Conservation (phyloP, 2,329 filamentous ascomycete genomes). For the Cladosporium phlei region DNA sequence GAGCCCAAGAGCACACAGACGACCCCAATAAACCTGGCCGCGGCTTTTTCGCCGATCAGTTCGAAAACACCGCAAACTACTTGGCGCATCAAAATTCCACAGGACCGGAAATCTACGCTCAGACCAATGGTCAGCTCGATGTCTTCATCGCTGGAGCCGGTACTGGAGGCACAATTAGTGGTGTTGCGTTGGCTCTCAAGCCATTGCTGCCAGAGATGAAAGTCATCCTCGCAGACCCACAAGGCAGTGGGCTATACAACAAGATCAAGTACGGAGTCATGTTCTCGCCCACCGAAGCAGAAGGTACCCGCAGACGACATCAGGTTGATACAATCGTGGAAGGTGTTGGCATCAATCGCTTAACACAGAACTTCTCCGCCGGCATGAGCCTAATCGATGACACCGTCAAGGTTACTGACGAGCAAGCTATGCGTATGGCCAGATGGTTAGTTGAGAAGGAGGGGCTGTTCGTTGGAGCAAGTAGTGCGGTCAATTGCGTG, state of each 20-base stretch:
- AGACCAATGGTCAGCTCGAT: conserved; percentile 69
- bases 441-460: conserved; percentile 93
- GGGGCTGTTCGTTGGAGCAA: conserved; percentile 90
- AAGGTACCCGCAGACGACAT: conserved; percentile 81
- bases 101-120: conserved; percentile 80
- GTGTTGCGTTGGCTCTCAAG: conserved; percentile 79
- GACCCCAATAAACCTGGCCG: conserved; percentile 56
- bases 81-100: conserved; percentile 75
- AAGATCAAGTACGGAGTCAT: conserved; percentile 90
- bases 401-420: conserved; percentile 80
- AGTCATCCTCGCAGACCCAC: conserved; percentile 85
- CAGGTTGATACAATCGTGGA: conserved; percentile 97
- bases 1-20: conserved; percentile 69
- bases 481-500: conserved; percentile 93
- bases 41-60: conserved; percentile 94
- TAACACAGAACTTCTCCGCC: conserved; percentile 89
- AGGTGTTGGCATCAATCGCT: conserved; percentile 88
- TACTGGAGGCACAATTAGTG: conserved; percentile 88
- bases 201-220: conserved; percentile 59
- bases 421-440: conserved; percentile 90
- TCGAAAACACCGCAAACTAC: conserved; percentile 88
- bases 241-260: conserved; percentile 90
- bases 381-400: conserved; percentile 84
- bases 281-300: conserved; percentile 82
- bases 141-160: conserved; percentile 92